Conservation (phyloP, 2,329 filamentous ascomycete species). For the Beauveria sp. region DNA sequence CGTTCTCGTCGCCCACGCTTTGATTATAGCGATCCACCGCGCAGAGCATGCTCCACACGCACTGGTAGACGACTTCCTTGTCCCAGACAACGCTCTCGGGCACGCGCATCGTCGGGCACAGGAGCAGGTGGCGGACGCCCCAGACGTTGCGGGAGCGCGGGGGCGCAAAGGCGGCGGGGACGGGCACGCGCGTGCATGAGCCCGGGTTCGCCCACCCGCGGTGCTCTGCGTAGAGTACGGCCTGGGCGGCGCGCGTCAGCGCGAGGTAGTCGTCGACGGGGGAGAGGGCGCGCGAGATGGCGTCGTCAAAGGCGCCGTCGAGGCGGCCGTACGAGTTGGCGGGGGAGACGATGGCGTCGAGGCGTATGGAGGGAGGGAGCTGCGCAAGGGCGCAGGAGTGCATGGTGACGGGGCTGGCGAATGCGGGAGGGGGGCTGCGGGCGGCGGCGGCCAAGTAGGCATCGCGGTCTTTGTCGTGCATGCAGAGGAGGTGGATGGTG, state of each 20-base stretch:
- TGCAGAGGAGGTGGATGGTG: slow-evolving; percentile 11
- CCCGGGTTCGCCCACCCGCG: slow-evolving; percentile 44
- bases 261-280: slow-evolving; percentile 37
- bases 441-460: slow-evolving; percentile 32
- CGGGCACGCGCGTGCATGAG: slow-evolving; percentile 38
- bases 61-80: slow-evolving; percentile 45
- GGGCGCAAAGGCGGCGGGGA: slow-evolving; percentile 30
- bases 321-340: slow-evolving; percentile 47
- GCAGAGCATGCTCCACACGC: slow-evolving; percentile 43
- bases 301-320: slow-evolving; percentile 48
- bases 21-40: slow-evolving; percentile 40
- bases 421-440: slow-evolving; percentile 21
- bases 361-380: slow-evolving; percentile 28
- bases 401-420: slow-evolving; percentile 23
- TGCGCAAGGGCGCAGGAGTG: slow-evolving; percentile 32
- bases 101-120: slow-evolving; percentile 47
- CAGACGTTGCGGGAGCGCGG: slow-evolving; percentile 28
- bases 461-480: slow-evolving; percentile 17
- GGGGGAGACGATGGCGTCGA: slow-evolving; percentile 45
- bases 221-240: slow-evolving; percentile 36
- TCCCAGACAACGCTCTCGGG: slow-evolving; percentile 40
- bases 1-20: neutral
- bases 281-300: slow-evolving; percentile 41
- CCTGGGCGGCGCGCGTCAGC: slow-evolving; percentile 38
- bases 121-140: slow-evolving; percentile 35